phyloP scores from a whole-genome alignment of 1,284 basidiomycete species.

The Ganoderma sinense region DNA sequence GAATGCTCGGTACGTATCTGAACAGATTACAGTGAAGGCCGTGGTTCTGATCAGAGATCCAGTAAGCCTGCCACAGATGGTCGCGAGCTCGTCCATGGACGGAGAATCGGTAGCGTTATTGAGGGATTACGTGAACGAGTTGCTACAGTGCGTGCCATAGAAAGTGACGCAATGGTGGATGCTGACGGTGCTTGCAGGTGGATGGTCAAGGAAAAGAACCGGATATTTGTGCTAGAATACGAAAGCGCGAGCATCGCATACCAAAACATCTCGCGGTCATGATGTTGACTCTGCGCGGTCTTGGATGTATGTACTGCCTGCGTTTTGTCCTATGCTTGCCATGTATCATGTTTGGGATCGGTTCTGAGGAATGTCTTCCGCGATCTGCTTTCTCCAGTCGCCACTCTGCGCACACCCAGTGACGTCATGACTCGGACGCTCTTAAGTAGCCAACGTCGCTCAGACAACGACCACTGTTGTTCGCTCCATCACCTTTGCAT shows the following conservation, averaged over 20 bases:
- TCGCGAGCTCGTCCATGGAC: slow-evolving; percentile 92
- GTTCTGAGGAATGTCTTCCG: background rate
- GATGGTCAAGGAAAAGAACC: slow-evolving; percentile 70
- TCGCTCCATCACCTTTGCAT: background rate
- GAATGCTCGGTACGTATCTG: slow-evolving; percentile 83
- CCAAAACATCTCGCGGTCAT: slow-evolving; percentile 77
- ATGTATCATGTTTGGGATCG: background rate
- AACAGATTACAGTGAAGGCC: background rate
- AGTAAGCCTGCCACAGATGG: slow-evolving; percentile 83
- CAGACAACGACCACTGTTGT: too few relatives aligned
- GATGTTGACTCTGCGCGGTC: slow-evolving; percentile 13
- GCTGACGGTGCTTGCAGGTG: slow-evolving; percentile 53
- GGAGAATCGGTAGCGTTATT: slow-evolving; percentile 85
- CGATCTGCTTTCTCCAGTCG: background rate
- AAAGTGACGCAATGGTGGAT: background rate
- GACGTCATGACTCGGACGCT: background rate
- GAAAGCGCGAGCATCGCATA: slow-evolving; percentile 76
- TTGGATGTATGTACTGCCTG: background rate
- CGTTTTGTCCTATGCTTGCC: slow-evolving; percentile 1
- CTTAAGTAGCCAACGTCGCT: background rate
- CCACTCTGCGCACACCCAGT: background rate
- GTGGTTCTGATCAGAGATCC: slow-evolving; percentile 34
- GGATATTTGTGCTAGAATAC: slow-evolving; percentile 78
- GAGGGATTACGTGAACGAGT: slow-evolving; percentile 89
- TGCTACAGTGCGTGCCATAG: slow-evolving; percentile 74